These are phyloP conservation scores for Globisporangium takayamanum DNA, from an alignment of 352 stramenopile genomes.

Conservation along the genomic window DNA sequence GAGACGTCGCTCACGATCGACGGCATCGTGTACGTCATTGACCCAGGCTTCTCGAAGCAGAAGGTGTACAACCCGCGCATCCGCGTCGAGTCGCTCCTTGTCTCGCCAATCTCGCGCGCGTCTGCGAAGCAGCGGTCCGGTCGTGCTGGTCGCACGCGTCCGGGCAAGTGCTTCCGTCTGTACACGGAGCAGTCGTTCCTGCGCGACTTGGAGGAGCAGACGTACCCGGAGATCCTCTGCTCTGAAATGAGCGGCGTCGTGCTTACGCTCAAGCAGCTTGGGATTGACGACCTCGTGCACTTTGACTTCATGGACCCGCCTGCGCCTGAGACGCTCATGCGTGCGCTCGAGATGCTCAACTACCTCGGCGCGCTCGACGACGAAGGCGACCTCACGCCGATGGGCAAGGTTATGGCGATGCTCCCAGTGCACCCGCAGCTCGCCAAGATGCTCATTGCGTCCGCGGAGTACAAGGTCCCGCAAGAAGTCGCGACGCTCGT, in stretches of 20 bases:
- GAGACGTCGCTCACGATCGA: constrained; percentile 99
- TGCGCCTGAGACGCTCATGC: constrained; percentile 97
- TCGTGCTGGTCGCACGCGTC: constrained; percentile 87
- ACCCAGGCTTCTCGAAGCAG: constrained; percentile 99
- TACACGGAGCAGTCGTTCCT: constrained; percentile 98
- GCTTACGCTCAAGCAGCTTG: constrained; percentile 96
- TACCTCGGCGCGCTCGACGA: constrained; percentile 97
- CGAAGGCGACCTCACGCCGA: constrained; percentile 93
- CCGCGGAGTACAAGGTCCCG: constrained; percentile 93
- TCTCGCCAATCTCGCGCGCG: constrained; percentile 97
- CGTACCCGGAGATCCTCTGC: constrained; percentile 98
- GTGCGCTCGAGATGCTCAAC: constrained; percentile 97
- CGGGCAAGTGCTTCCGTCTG: constrained; percentile 94
- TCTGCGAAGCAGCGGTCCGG: constrained; percentile 91
- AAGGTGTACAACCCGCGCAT: constrained; percentile 99
- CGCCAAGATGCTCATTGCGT: constrained; percentile 96
- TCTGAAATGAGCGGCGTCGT: constrained; percentile 95
- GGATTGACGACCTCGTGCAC: constrained; percentile 98
- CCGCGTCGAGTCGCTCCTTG: constrained; percentile 97
- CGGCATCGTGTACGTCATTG: constrained; percentile 99
- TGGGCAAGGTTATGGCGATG: constrained; percentile 92
- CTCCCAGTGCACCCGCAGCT: constrained; percentile 97
- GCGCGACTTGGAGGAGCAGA: constrained; percentile 97
- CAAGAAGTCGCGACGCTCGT: constrained; percentile 97
- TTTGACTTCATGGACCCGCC: constrained; percentile 99